Base-by-base conservation (phyloP, 2,329 filamentous ascomycete species). In the Penicillium sp. region DNA sequence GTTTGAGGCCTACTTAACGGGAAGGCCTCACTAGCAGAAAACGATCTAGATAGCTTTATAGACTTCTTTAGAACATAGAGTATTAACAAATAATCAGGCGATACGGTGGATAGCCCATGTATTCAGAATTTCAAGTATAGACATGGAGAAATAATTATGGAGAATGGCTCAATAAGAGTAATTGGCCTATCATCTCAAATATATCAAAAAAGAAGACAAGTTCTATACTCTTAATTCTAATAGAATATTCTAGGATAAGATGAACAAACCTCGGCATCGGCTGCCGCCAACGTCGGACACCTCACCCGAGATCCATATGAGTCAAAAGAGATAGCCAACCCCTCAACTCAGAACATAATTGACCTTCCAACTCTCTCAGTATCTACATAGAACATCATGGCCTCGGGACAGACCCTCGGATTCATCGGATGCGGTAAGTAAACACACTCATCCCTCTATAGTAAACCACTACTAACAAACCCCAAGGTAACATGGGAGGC, bases 401-500 rank as follows among this genome's bases (percentile, higher is more conserved):
- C 57, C 2, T 42, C 41, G 47, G 55, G 42, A 44, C 50, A 55
- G 13, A 63, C 55, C 10, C 58, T 64, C 19, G 64, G 59, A 27
- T 66, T 66, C 41, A 59, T 66, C 27, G 64, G 64, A 55, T 66
- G 64, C 51, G 64, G 64, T 65, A 56, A 42, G 42, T 27, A 31
- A 41, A 25, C 27, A 39, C 8, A 17, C 4, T 12, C 35, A 42
- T 38, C 33, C 15, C 23, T 41, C 33, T 12, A 27, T 3, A 39
- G 1, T 25, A 44, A 39, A 27, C 15, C 21, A 47, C 15, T 9
- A 33, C 61, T 64, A 54, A 58, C 49, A 50, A 53, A 21, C 6
- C 1, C 38, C 43, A 23, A 75, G 73, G 73, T 49, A 75, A 75
- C 49, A 70, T 76, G 55, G 72, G 73, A 31, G 73, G 71, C 1